A percentile compares a stretch with the other conserved stretches of the same genome.
Conservation (phyloP, 2,329 filamentous ascomycete species). For the Colletotrichum tofieldiae region DNA sequence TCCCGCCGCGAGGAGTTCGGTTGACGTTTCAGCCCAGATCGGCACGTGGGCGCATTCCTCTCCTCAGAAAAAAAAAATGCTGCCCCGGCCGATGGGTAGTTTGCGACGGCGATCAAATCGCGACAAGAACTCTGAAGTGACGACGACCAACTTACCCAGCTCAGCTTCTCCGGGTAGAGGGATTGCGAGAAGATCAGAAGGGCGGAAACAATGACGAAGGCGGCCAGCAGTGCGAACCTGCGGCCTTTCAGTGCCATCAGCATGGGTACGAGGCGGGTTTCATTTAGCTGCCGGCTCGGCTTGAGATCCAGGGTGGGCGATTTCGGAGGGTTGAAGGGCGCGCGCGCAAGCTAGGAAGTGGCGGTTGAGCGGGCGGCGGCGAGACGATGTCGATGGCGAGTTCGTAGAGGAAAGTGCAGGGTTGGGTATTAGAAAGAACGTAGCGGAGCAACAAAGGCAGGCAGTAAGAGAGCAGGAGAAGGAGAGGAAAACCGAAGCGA, state of each 20-base stretch:
- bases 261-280: slow-evolving; percentile 38
- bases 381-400: slow-evolving; percentile 1
- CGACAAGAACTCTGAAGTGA: slow-evolving; percentile 14
- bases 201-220: slow-evolving; percentile 24
- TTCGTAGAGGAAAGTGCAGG: slow-evolving; percentile 7
- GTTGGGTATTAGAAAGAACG: slow-evolving; percentile 32
- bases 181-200: slow-evolving; percentile 41
- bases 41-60: slow-evolving; percentile 30
- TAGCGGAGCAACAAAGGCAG: slow-evolving; percentile 23
- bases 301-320: slow-evolving; percentile 35
- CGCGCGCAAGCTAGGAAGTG: slow-evolving; percentile 6
- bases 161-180: slow-evolving; percentile 35
- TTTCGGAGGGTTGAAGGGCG: slow-evolving; percentile 15
- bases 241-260: slow-evolving; percentile 42
- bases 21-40: slow-evolving; percentile 34
- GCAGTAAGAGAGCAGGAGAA: slow-evolving; percentile 20
- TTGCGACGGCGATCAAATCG: slow-evolving; percentile 27
- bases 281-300: slow-evolving; percentile 39
- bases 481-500: slow-evolving; percentile 6
- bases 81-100: not conserved
- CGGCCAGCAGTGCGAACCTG: slow-evolving; percentile 37
- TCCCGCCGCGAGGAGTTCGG: slow-evolving; percentile 27
- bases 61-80: not conserved
- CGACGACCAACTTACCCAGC: slow-evolving; percentile 41
- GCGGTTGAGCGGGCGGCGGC: not conserved